A percentile compares a stretch with the other conserved stretches of the same genome.
phyloP scores from a whole-genome alignment of 352 stramenopile species.

The Saprolegnia diclina region DNA sequence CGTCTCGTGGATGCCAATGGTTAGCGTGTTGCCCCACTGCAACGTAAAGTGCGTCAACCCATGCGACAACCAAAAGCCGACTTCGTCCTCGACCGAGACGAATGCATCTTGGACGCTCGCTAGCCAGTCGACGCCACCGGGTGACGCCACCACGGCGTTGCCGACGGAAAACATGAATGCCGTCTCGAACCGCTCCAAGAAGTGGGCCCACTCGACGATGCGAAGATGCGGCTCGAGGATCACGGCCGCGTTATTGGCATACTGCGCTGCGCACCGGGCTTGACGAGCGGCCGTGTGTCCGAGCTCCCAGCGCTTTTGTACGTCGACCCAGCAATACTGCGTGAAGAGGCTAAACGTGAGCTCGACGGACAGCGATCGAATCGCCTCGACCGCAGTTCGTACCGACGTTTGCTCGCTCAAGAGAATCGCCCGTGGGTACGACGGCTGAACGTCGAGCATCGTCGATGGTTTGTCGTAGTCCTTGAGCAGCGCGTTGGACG shows the following conservation, averaged over 20 bases:
- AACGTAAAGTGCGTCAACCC: not conserved
- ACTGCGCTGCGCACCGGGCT: constrained; percentile 1
- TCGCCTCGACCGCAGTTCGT: not conserved
- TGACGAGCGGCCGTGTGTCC: constrained; percentile 4
- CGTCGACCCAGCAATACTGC: constrained; percentile 21
- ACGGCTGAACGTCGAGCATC: not conserved
- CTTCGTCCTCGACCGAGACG: not conserved
- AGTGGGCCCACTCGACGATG: not conserved
- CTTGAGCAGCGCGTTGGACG: not conserved
- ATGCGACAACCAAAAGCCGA: not conserved
- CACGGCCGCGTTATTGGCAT: not conserved
- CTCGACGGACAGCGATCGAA: not conserved
- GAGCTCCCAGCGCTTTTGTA: not conserved
- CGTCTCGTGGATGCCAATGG: not conserved
- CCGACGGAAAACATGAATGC: not conserved
- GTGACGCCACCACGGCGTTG: not conserved
- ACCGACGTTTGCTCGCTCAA: not conserved
- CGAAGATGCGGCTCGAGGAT: not conserved
- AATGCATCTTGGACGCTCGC: not conserved
- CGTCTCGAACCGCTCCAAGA: not conserved
- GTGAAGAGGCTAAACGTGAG: not conserved
- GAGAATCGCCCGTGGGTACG: not conserved
- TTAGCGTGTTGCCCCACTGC: not conserved
- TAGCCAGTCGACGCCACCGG: not conserved
- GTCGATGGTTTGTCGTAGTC: not conserved